phyloP scores from a whole-genome alignment of 345 rosid species.

The Eucalyptus cloeziana region DNA sequence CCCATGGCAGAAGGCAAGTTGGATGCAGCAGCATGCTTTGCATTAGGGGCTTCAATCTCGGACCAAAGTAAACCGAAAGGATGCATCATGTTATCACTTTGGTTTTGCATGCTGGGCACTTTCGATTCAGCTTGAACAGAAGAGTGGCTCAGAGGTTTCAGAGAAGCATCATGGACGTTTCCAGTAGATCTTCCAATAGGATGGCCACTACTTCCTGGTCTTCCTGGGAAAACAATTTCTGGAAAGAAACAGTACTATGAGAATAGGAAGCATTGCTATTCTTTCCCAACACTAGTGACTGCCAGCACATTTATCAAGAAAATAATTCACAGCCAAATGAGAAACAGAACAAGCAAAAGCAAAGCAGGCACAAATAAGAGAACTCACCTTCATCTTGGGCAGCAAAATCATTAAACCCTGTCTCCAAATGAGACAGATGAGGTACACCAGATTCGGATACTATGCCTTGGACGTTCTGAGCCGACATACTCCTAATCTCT shows the following conservation, averaged over 20 bases:
- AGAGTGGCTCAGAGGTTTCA: slow-evolving; percentile 3
- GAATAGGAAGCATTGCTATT: neutral
- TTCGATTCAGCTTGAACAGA: slow-evolving; percentile 13
- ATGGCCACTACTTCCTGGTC: slow-evolving; percentile 27
- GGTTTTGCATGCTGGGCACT: slow-evolving; percentile 14
- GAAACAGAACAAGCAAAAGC: neutral
- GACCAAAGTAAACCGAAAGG: slow-evolving; percentile 59
- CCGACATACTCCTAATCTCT: slow-evolving; percentile 11
- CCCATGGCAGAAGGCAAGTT: slow-evolving; percentile 15
- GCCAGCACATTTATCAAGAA: neutral
- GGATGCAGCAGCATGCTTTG: slow-evolving; percentile 18
- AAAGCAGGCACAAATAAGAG: neutral
- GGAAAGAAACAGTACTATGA: neutral
- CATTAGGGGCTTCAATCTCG: slow-evolving; percentile 38
- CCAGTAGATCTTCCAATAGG: slow-evolving; percentile 13
- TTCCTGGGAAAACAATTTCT: slow-evolving; percentile 65
- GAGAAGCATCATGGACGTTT: neutral
- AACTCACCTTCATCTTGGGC: slow-evolving; percentile 44
- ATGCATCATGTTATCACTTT: slow-evolving; percentile 32
- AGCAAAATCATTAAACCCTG: slow-evolving; percentile 24
- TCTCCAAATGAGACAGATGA: slow-evolving; percentile 19
- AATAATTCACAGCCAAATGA: neutral
- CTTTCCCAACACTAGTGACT: neutral
- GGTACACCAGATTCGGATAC: slow-evolving; percentile 26
- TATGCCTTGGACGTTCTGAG: slow-evolving; percentile 20